phyloP scores from a whole-genome alignment of 768 basidiomycete genomes.

The Lentinus tigrinus region DNA sequence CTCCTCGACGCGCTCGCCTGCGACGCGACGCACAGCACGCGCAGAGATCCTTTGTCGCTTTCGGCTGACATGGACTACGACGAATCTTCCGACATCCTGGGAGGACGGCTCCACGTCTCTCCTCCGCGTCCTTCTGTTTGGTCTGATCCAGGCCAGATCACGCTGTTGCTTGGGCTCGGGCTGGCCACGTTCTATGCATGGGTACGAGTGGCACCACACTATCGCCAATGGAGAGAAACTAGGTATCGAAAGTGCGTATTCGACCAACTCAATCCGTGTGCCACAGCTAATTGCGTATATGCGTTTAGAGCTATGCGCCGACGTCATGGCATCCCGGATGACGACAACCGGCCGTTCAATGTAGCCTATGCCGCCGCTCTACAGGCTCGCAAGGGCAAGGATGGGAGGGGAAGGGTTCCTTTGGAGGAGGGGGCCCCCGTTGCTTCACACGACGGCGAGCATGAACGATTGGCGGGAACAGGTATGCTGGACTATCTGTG shows the following conservation, averaged over 20 bases:
- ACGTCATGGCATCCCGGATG: constrained; percentile 81
- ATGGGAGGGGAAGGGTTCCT: not conserved
- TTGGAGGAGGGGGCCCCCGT: not conserved
- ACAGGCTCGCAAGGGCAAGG: constrained; percentile 9
- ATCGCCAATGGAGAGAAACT: constrained; percentile 61
- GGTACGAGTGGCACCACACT: constrained; percentile 32
- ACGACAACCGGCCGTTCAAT: constrained; percentile 79
- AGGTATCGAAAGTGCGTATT: constrained; percentile 64
- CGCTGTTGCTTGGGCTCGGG: constrained; percentile 13
- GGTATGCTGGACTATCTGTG: not conserved
- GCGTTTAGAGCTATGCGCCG: constrained; percentile 63
- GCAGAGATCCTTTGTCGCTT: constrained; percentile 16
- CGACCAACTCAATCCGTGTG: constrained; percentile 2
- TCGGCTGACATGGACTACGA: constrained; percentile 49
- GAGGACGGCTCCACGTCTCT: constrained; percentile 41
- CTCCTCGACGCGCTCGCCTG: constrained; percentile 4
- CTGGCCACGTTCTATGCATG: constrained; percentile 10
- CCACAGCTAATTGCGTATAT: not conserved
- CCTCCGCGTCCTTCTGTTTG: constrained; percentile 36
- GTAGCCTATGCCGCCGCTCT: constrained; percentile 77
- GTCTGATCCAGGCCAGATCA: constrained; percentile 19
- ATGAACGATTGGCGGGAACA: not conserved
- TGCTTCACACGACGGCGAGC: not conserved
- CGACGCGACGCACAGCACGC: constrained; percentile 19
- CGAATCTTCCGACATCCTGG: constrained; percentile 74